These are phyloP conservation scores for Colletotrichum melonis DNA, from an alignment of 2,329 filamentous ascomycete species.

Conservation along the genomic window DNA sequence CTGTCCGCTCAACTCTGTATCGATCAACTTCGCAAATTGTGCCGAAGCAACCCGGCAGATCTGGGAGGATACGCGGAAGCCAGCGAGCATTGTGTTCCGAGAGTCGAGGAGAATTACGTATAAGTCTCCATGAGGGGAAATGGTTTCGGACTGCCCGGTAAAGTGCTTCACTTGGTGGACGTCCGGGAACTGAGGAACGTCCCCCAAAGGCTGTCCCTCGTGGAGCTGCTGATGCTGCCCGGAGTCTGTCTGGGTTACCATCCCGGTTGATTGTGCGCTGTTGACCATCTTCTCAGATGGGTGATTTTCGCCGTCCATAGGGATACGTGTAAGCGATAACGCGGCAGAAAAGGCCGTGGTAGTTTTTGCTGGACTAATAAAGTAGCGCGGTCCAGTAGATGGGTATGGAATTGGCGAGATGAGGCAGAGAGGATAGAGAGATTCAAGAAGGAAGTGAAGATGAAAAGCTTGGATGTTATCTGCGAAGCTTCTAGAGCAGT, in stretches of 20 bases:
- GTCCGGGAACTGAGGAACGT: not conserved
- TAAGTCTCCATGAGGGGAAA: slow-evolving; percentile 1
- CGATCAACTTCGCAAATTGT: not conserved
- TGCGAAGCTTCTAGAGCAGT: not conserved
- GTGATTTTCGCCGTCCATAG: not conserved
- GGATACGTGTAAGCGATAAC: not conserved
- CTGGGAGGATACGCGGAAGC: not conserved
- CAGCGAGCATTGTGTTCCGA: not conserved
- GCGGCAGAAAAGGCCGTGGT: not conserved
- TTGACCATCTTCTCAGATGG: not conserved
- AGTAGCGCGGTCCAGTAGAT: too few relatives aligned
- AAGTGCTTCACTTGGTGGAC: not conserved
- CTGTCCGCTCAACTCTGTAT: not conserved
- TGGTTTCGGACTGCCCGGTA: not conserved
- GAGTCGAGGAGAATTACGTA: not conserved
- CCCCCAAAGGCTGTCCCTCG: not conserved
- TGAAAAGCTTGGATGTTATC: not conserved
- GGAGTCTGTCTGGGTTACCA: not conserved
- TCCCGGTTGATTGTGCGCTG: not conserved
- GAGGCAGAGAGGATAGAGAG: not conserved
- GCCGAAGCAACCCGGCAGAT: not conserved
- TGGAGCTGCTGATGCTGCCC: not conserved
- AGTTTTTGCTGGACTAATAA: not conserved
- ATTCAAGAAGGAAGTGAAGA: not conserved
- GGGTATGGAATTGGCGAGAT: too few relatives aligned